These are phyloP conservation scores for Exophiala dermatitidis DNA, from an alignment of 2,329 filamentous ascomycete species.

Conservation along the genomic window DNA sequence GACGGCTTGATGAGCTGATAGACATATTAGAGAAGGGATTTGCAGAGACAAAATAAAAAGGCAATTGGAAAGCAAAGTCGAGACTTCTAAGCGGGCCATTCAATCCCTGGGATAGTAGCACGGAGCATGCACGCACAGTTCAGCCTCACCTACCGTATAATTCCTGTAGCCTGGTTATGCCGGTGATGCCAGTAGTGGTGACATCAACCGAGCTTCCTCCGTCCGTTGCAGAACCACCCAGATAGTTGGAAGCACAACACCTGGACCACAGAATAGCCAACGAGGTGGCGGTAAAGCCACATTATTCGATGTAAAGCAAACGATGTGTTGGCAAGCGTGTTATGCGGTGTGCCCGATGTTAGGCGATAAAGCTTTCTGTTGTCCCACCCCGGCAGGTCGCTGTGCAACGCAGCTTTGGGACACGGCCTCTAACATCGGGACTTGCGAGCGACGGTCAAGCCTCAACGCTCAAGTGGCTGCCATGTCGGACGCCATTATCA, in stretches of 20 bases:
- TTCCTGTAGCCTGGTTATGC: background rate
- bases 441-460: background rate
- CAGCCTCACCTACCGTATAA: background rate
- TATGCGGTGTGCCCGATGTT: slow-evolving; percentile 2
- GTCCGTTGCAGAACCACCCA: background rate
- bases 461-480: background rate
- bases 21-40: slow-evolving; percentile 69
- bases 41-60: slow-evolving; percentile 38
- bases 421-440: slow-evolving; percentile 2
- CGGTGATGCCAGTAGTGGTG: background rate
- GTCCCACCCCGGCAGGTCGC: background rate
- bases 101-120: background rate
- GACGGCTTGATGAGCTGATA: slow-evolving; percentile 67
- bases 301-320: slow-evolving; percentile 6
- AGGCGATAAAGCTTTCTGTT: background rate
- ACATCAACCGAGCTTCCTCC: background rate
- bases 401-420: slow-evolving; percentile 2
- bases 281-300: background rate
- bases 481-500: background rate
- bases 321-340: slow-evolving; percentile 18
- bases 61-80: background rate
- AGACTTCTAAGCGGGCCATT: background rate
- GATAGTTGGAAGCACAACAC: background rate
- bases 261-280: background rate
- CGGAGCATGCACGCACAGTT: background rate